Evolutionary conservation across 1,139 yeast species (phyloP).

Genomic region (Candida freyschussii): DNA sequence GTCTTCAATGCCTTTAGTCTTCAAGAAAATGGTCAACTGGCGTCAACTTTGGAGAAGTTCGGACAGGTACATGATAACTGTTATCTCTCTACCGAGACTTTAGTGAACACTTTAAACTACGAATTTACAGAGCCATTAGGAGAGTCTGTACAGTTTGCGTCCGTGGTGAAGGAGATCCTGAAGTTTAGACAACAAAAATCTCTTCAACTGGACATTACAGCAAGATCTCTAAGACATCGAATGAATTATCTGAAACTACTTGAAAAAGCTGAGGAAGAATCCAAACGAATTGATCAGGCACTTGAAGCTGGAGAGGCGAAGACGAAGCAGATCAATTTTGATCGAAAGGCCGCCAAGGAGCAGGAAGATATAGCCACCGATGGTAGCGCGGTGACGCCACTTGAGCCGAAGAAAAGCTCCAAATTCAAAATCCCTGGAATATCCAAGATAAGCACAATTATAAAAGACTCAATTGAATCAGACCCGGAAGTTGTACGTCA

Average conservation of each 20-base stretch:
- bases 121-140: slow-evolving; percentile 77
- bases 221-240: slow-evolving; percentile 47
- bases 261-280: slow-evolving; percentile 33
- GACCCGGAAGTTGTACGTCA: slow-evolving; percentile 66
- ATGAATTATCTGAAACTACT: slow-evolving; percentile 44
- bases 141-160: slow-evolving; percentile 73
- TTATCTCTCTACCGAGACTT: slow-evolving; percentile 54
- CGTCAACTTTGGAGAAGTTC: slow-evolving; percentile 55
- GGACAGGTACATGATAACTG: slow-evolving; percentile 77
- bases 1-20: slow-evolving; percentile 59
- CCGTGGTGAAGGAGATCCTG: slow-evolving; percentile 57
- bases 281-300: slow-evolving; percentile 28
- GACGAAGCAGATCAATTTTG: slow-evolving; percentile 27
- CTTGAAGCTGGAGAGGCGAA: slow-evolving; percentile 29
- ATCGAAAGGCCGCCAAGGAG: slow-evolving; percentile 21
- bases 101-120: slow-evolving; percentile 57
- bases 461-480: slow-evolving; percentile 55
- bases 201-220: slow-evolving; percentile 56
- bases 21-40: slow-evolving; percentile 42
- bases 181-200: slow-evolving; percentile 65
- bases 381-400: slow-evolving; percentile 12
- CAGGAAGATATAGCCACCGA: slow-evolving; percentile 8
- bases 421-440: slow-evolving; percentile 43
- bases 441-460: slow-evolving; percentile 54
- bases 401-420: slow-evolving; percentile 26